Evolutionary conservation across 805 yeast genomes (phyloP).

Genomic region (Clavispora fructus): DNA sequence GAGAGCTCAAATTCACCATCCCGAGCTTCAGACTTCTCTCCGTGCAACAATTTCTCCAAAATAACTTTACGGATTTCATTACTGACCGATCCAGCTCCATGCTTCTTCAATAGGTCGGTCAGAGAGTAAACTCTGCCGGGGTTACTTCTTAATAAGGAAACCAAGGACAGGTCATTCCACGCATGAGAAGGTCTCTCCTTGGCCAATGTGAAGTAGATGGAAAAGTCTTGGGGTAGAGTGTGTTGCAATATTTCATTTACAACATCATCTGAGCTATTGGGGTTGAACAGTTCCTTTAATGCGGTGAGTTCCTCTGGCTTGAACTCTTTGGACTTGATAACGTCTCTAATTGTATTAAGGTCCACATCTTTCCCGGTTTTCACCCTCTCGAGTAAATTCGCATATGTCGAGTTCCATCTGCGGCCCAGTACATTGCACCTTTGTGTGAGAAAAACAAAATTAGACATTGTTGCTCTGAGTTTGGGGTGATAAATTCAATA

Average conservation of each 20-base stretch:
- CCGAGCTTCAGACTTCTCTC: conserved; percentile 30
- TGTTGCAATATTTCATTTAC: conserved; percentile 16
- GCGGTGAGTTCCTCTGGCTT: conserved; percentile 2
- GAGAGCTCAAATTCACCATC: conserved; percentile 21
- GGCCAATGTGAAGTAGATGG: conserved; percentile 21
- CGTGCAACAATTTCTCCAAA: conserved; percentile 31
- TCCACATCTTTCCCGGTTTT: not conserved
- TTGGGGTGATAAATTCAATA: not conserved
- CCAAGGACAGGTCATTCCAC: conserved; percentile 13
- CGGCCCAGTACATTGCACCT: not conserved
- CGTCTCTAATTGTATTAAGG: not conserved
- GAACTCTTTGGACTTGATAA: not conserved
- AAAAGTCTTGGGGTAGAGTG: conserved; percentile 20
- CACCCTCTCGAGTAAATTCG: not conserved
- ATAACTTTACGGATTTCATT: conserved; percentile 21
- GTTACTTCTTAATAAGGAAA: conserved; percentile 24
- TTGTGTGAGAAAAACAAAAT: not conserved
- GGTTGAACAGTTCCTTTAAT: conserved; percentile 6
- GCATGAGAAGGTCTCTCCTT: conserved; percentile 6
- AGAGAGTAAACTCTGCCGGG: conserved; percentile 52
- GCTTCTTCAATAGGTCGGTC: conserved; percentile 40
- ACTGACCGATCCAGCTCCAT: conserved; percentile 13
- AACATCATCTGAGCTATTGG: conserved; percentile 5
- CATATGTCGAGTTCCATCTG: not conserved
- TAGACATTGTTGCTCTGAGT: not conserved